These are phyloP conservation scores for Abrus precatorius DNA, from an alignment of 306 rosid species.

Conservation along the genomic window DNA sequence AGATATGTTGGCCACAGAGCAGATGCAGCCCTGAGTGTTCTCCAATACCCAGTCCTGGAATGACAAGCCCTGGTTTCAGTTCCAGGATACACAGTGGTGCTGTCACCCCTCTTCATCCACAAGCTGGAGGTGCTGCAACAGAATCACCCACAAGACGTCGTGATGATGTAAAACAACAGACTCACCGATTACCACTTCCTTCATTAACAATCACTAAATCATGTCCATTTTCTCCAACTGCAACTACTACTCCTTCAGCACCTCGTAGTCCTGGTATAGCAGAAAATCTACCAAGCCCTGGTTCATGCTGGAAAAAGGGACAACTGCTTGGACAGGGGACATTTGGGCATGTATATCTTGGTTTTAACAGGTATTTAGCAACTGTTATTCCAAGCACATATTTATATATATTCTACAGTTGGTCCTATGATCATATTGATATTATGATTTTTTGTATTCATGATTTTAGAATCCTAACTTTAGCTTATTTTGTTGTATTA, in stretches of 20 bases:
- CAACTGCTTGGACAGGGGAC: conserved; percentile 84
- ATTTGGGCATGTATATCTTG: conserved; percentile 88
- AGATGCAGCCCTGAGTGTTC: conserved; percentile 78
- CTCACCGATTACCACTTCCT: conserved; percentile 83
- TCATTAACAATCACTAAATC: conserved; percentile 61
- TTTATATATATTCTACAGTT: background rate
- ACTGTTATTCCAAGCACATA: conserved; percentile 50
- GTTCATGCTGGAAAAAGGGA: conserved; percentile 88
- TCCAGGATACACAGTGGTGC: conserved; percentile 86
- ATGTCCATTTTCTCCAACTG: conserved; percentile 68
- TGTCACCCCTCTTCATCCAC: conserved; percentile 80
- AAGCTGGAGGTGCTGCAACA: conserved; percentile 58
- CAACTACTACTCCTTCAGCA: conserved; percentile 79
- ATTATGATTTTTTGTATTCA: background rate
- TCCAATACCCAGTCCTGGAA: conserved; percentile 78
- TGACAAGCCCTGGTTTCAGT: conserved; percentile 78
- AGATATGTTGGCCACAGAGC: conserved; percentile 64
- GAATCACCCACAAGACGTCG: conserved; percentile 66
- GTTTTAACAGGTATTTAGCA: conserved; percentile 73
- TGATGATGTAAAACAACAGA: conserved; percentile 72
- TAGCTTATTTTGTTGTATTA: conserved; percentile 1
- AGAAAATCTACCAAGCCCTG: conserved; percentile 74
- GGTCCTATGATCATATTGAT: background rate
- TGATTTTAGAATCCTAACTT: conserved; percentile 8
- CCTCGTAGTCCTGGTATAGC: conserved; percentile 82